Evolutionary conservation across 2,329 filamentous ascomycete genomes (phyloP), one percentile per base, ranked within the genome.

Genomic region (Colletotrichum siamense): DNA sequence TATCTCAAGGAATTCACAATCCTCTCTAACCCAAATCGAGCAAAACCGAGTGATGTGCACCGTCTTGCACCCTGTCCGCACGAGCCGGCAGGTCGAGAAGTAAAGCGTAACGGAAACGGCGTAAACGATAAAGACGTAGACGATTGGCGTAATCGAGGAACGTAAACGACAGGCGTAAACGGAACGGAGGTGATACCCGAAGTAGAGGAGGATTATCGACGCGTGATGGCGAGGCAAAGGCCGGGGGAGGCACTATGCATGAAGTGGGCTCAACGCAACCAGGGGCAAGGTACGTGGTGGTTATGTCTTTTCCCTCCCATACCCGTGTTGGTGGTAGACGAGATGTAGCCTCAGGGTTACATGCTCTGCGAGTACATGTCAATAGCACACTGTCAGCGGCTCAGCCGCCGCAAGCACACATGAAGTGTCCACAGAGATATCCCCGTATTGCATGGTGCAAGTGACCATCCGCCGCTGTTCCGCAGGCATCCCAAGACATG

Each of bases 1-100:
- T 71, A 68, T 65, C 13, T 52, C 8, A 49, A 72, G 73, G 69
- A 68, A 68, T 59, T 49, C 63, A 64, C 63, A 73, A 49, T 68
- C 24, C 39, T 52, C 44, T 52, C 44, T 52, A 69, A 57, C 39
- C 69, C 55, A n/a, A 67, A 39, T 28, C 69, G 73, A 57, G 69
- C 32, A 13, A 34, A 30, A 39, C 30, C 73, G 39, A 75, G 73
- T 72, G 69, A 75, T 18, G 26, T 39, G 16, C 66, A 28, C 22
- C 49, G 39, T 16, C 2, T 28, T 61, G 61, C 73, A 22, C 30
- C 26, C 30, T 18, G 26, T 26, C 7, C 28, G 44, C 65, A 22
- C 32, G 7, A 44, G 18, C 24, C 30, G 55, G 30, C 8, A 32
- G 32, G 16, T 18, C 24, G 18, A 32, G 16, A n/a, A 57, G n/a